Base-by-base conservation (phyloP, 2,329 filamentous ascomycete species). In the Cytospora chrysosperma region DNA sequence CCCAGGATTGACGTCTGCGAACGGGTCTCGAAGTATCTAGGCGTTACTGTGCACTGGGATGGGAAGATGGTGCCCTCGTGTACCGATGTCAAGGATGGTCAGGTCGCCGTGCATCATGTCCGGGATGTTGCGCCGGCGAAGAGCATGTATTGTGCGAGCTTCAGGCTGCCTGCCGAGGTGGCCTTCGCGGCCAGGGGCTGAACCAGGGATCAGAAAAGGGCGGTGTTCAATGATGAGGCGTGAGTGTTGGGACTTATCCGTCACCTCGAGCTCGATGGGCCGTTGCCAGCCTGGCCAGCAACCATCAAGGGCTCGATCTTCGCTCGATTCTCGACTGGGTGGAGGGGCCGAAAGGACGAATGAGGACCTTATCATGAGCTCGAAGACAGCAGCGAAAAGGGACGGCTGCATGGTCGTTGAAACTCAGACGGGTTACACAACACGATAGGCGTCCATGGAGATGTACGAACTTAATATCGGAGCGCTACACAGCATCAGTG, bases 91-190 rank as follows among this genome's bases (percentile, higher is more conserved):
- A 77, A 82, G 40, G 82, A 85, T 65, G 78, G 79, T 7, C 77
- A 85, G 69, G 78, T 85, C 43, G 78, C 78, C 0, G 85, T 92
- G 67, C 78, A 86, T 65, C 86, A 90, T 64, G 92, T 98, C 37
- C 84, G 95, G 68, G 88, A 96, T 69, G 95, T 99, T 61, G 91
- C 93, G 64, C 95, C 95, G 6, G 89, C 92, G 72, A 99, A 99
- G 82, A 86, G 90, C 73, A 97, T 97, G 93, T 98, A 94, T 76
- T 98, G 95, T 75, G 94, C 92, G 32, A 96, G 88, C 69, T 98
- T 99, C 77, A 86, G 93, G 67, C 74, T 99, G 65, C 95, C 95
- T 2, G 77, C 81, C 37, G 87, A 91, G 70, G 91, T 97, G 7
- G 95, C 93, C 17, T 97, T 97, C 78, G 82, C 84, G 27, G 67